A percentile compares a stretch with the other conserved stretches of the same genome.
Evolutionary conservation across 371 early-diverging fungal species (phyloP).

Genomic region (Rhizopus arrhizus): DNA sequence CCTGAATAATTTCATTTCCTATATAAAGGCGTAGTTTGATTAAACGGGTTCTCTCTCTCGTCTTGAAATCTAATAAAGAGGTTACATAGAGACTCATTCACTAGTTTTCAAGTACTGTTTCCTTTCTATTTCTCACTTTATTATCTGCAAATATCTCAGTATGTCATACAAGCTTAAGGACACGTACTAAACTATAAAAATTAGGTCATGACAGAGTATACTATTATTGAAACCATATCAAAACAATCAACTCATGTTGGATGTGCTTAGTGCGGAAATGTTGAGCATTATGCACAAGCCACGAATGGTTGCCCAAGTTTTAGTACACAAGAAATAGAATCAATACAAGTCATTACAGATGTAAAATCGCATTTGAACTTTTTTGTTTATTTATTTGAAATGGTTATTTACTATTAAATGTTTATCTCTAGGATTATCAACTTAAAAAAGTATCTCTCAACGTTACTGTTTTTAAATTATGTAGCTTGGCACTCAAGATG

Average conservation of each 20-base stretch:
- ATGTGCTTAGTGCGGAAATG: background rate
- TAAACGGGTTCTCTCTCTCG: no score
- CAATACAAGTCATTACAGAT: conserved; percentile 4
- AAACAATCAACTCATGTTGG: background rate
- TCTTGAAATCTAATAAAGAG: no score
- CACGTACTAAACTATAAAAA: background rate
- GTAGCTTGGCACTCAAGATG: conserved; percentile 6
- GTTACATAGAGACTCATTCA: no score
- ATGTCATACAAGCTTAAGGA: conserved; percentile 4
- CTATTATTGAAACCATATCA: conserved; percentile 7
- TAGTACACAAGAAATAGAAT: background rate
- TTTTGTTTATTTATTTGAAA: conserved; percentile 6
- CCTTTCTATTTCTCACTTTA: no score
- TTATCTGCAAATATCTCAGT: no score
- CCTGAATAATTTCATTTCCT: no score
- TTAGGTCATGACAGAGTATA: conserved; percentile 2
- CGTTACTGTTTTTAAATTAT: conserved; percentile 5
- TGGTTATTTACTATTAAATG: conserved; percentile 6
- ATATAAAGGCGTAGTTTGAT: no score
- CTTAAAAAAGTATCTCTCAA: conserved; percentile 7
- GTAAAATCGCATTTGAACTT: conserved; percentile 8
- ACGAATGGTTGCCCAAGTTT: background rate
- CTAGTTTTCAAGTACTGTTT: no score
- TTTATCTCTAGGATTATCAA: conserved; percentile 9
- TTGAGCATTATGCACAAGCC: background rate